phyloP scores from a whole-genome alignment of 441 rosid species.

The Gossypium davidsonii region DNA sequence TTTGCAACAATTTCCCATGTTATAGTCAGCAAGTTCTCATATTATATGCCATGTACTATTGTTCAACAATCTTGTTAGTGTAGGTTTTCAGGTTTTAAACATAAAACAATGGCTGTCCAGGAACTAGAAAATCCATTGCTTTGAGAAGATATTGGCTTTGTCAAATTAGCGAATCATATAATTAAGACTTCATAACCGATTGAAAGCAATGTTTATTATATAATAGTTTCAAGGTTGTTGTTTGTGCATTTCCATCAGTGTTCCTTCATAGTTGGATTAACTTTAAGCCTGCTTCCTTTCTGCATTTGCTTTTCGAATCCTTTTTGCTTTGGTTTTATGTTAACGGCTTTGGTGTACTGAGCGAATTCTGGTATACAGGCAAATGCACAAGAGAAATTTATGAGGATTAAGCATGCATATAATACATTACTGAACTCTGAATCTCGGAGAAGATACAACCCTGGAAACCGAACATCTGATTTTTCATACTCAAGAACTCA shows the following conservation, averaged over 20 bases:
- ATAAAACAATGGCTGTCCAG: not conserved
- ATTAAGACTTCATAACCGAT: not conserved
- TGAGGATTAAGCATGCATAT: constrained; percentile 91
- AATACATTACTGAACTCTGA: constrained; percentile 70
- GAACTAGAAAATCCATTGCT: not conserved
- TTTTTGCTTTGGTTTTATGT: not conserved
- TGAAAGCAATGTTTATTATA: not conserved
- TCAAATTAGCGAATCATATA: not conserved
- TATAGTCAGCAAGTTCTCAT: no score
- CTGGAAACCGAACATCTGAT: constrained; percentile 48
- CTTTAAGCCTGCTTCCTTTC: not conserved
- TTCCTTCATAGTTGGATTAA: not conserved
- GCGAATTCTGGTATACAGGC: constrained; percentile 37
- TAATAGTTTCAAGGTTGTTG: not conserved
- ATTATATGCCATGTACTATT: no score
- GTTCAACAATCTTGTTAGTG: not conserved
- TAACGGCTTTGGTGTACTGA: constrained; percentile 3
- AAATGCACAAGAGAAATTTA: constrained; percentile 84
- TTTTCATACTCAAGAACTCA: constrained; percentile 48
- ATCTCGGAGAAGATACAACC: constrained; percentile 46
- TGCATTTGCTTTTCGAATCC: not conserved
- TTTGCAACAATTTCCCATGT: no score
- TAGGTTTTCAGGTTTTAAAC: not conserved
- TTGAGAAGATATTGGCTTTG: not conserved
- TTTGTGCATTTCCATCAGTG: not conserved